Base-by-base conservation (phyloP, 805 yeast genomes). In the Wickerhamiella azyma region DNA sequence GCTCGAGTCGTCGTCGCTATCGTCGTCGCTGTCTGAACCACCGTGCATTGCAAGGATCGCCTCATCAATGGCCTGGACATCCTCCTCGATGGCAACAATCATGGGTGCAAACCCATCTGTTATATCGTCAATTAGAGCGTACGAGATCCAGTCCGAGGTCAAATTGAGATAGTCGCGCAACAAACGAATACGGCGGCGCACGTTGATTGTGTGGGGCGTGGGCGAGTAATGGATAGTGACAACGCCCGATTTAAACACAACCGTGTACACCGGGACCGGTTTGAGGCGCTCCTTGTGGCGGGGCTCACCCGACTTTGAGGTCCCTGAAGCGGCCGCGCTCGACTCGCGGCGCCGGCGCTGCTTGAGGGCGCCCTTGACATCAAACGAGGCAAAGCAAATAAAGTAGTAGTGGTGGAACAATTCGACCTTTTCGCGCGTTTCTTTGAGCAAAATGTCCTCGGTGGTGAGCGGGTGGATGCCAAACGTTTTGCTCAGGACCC, bases 101-200 rank as follows among this genome's bases (percentile, higher is more conserved):
- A 92, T 77, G 2, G 98, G 98, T 0, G 94, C 97, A 68, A 85
- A 92, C 0, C 94, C 94, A 68, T 92, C 98, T 0, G 96, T 89
- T 52, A 92, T 85, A 61, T 92, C 97, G 66, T 92, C 98, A 55
- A 92, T 85, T 52, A 92, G 66, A 0, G 97, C 97, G 64, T 92
- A 92, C 1, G 96, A 89, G 39, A 92, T 81, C 98, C 98, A 92
- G 62, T 92, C 97, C 0, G 96, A 77, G 2, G 89, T 76, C 5
- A 92, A 94, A 2, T 84, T 85, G 50, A 92, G 67, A 58, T 88
- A 89, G 60, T 92, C 98, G 50, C 80, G 72, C 51, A 89, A 69
- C 52, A 92, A 66, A 48, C 98, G 71, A 0, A 94, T 94, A 60
- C 98, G 76, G 61, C 97, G 74, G 54, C 98, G 75, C 28, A 92